Evolutionary conservation across 208 protist species (phyloP).

Genomic region (Phytomonas francai): DNA sequence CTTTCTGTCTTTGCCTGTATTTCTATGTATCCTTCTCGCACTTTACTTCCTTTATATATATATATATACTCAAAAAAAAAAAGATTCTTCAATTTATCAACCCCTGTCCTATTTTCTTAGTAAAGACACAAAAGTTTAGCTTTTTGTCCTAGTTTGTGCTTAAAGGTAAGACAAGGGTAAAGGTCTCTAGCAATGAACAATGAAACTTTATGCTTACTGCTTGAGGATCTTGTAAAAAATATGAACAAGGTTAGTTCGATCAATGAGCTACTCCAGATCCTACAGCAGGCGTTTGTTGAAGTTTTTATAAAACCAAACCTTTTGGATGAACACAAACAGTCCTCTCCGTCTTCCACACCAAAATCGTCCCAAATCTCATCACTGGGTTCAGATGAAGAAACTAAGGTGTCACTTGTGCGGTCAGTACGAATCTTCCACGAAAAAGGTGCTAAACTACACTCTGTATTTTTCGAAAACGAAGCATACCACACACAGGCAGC

Average conservation of each 20-base stretch:
- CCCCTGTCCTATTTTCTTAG: not conserved
- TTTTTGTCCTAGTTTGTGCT: not conserved
- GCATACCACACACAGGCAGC: conserved; percentile 65
- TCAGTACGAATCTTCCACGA: conserved; percentile 54
- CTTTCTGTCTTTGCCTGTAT: not conserved
- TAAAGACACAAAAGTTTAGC: not conserved
- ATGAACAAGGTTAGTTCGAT: not conserved
- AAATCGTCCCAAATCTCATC: conserved; percentile 4
- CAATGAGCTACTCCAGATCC: not conserved
- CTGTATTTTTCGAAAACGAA: conserved; percentile 29
- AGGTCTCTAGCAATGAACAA: not conserved
- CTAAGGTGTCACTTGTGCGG: conserved; percentile 40
- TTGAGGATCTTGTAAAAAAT: not conserved
- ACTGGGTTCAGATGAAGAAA: conserved; percentile 64
- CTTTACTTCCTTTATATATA: not conserved
- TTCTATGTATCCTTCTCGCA: not conserved
- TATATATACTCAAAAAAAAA: not conserved
- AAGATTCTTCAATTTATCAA: not conserved
- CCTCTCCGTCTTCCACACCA: not conserved
- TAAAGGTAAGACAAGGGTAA: not conserved
- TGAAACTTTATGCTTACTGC: not conserved
- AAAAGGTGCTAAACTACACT: conserved; percentile 21
- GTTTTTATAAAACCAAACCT: not conserved
- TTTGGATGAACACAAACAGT: not conserved
- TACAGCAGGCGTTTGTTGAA: conserved; percentile 3